phyloP scores from a whole-genome alignment of 768 basidiomycete genomes.

The Pleurotus tuoliensis region DNA sequence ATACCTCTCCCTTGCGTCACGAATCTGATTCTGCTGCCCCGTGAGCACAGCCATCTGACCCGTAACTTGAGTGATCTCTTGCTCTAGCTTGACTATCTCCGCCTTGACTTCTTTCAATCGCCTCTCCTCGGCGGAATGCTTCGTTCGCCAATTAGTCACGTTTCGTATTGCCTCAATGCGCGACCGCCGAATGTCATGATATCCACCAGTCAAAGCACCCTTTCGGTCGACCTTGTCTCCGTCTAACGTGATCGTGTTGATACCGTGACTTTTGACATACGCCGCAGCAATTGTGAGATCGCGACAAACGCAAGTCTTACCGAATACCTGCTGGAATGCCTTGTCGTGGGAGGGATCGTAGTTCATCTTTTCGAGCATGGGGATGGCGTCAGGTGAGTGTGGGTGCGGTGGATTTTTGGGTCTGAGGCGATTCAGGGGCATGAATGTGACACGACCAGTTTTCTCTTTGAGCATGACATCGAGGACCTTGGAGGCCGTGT shows the following conservation, averaged over 20 bases:
- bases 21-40: slow-evolving; percentile 67
- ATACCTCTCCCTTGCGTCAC: slow-evolving; percentile 64
- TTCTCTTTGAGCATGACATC: slow-evolving; percentile 93
- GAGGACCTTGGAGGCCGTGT: slow-evolving; percentile 86
- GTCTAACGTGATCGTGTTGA: slow-evolving; percentile 96
- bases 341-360: slow-evolving; percentile 69
- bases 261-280: slow-evolving; percentile 90
- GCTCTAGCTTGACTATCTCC: slow-evolving; percentile 69
- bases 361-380: slow-evolving; percentile 76
- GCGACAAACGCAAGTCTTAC: slow-evolving; percentile 93
- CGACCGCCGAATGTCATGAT: slow-evolving; percentile 87
- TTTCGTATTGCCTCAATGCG: slow-evolving; percentile 84
- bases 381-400: slow-evolving; percentile 73
- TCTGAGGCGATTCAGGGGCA: slow-evolving; percentile 94
- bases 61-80: slow-evolving; percentile 74
- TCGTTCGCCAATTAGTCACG: slow-evolving; percentile 71
- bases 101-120: slow-evolving; percentile 72
- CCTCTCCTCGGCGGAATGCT: slow-evolving; percentile 61
- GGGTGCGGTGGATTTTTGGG: slow-evolving; percentile 65
- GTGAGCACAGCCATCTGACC: slow-evolving; percentile 70
- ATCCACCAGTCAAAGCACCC: slow-evolving; percentile 94
- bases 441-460: slow-evolving; percentile 93
- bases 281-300: slow-evolving; percentile 90
- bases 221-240: slow-evolving; percentile 98
- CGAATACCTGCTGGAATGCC: slow-evolving; percentile 96